Evolutionary conservation across 495 filamentous ascomycete species (phyloP), one percentile per base, ranked within the genome.

Genomic region (Aspergillus heteromorphus): DNA sequence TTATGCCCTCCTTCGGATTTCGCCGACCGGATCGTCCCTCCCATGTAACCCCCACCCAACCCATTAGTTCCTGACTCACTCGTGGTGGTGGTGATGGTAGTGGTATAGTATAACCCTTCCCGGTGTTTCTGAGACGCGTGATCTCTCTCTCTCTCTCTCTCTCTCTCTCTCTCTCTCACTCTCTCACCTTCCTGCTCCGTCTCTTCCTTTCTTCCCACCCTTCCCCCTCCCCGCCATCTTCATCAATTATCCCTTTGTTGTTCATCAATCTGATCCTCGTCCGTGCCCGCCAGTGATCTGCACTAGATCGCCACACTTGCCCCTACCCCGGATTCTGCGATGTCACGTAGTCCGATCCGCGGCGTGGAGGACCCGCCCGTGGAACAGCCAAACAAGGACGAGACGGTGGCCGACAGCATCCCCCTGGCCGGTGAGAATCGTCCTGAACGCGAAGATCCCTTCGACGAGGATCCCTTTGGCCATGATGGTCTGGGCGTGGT

Each of bases 341-440:
- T 51, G 49, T 36, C 34, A n/a, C 19, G 6, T 19, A 42, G 5
- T 21, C 29, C 77, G 42, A 4, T 64, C 54, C 11, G 74, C 73
- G n/a, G 74, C 56, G 41, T 58, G 60, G 25, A 69, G 71, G 6
- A 20, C 50, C 1, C 71, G 68, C 56, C 73, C 68, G 18, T 62
- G 53, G 11, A 60, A 57, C 2, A 58, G 45, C 16, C 51, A 56
- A 16, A 40, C 3, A 41, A 27, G 23, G 25, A 29, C 14, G 13
- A 16, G 49, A 17, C 14, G 19, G 5, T 41, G 10, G 34, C 16
- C 34, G 3, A 41, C 6, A 41, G 9, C n/a, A n/a, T n/a, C n/a
- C n/a, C n/a, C n/a, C n/a, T n/a, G n/a, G 23, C 23, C 3, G 23
- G 23, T 27, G 23, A 27, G 23, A 3, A 3, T 27, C 23, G 23